phyloP scores from a whole-genome alignment of 2,329 filamentous ascomycete species.

The Aureobasidium sp. region DNA sequence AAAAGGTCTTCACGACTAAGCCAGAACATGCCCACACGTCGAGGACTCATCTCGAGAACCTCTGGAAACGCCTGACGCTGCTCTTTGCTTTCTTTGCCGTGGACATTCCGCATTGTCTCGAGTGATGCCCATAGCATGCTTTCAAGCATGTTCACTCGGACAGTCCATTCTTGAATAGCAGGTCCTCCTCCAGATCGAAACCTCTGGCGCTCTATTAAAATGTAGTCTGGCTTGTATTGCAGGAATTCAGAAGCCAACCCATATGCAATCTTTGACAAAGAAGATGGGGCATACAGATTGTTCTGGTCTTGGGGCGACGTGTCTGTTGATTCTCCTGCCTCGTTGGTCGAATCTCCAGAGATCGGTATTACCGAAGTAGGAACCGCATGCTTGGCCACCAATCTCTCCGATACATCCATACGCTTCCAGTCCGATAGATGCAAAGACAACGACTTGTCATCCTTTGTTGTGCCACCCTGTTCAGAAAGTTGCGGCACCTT shows the following conservation, averaged over 20 bases:
- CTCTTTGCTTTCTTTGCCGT: background rate
- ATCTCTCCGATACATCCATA: conserved; percentile 24
- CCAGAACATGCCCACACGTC: conserved; percentile 52
- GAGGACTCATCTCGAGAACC: conserved; percentile 48
- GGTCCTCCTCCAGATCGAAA: conserved; percentile 57
- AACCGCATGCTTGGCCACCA: background rate
- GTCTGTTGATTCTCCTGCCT: background rate
- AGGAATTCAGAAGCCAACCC: conserved; percentile 46
- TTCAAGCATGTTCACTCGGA: conserved; percentile 75
- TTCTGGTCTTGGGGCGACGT: background rate
- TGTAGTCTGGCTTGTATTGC: conserved; percentile 53
- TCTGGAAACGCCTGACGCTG: conserved; percentile 22
- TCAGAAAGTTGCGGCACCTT: conserved; percentile 14
- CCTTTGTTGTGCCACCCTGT: background rate
- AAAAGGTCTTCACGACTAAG: conserved; percentile 21
- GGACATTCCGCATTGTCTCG: conserved; percentile 42
- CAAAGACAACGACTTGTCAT: conserved; percentile 10
- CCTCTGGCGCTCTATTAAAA: conserved; percentile 63
- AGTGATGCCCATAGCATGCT: conserved; percentile 71
- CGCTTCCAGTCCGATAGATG: conserved; percentile 33
- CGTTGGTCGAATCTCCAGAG: background rate
- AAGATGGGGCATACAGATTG: conserved; percentile 35
- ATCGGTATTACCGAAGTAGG: background rate
- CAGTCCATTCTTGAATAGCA: conserved; percentile 72
- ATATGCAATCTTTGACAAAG: conserved; percentile 52